Evolutionary conservation across 208 protist species (phyloP).

Genomic region (Spironucleus salmonicida): DNA sequence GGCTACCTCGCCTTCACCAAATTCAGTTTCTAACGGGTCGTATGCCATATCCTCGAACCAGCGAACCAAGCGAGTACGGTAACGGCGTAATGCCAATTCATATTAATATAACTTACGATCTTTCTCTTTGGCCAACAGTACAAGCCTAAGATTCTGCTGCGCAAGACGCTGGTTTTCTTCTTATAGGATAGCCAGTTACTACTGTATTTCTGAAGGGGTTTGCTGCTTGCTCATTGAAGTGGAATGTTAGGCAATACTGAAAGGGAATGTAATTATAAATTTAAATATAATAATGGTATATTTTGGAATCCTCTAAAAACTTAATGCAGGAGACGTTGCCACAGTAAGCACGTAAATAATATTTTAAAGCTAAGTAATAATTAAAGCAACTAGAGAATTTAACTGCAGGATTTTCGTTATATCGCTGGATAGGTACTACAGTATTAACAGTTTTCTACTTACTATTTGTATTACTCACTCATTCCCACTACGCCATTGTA

Average conservation of each 20-base stretch:
- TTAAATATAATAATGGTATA: too few species aligned
- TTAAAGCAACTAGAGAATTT: too few species aligned
- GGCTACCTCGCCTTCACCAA: not conserved
- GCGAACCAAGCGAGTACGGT: slow-evolving; percentile 5
- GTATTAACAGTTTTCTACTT: not conserved
- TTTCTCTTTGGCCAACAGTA: slow-evolving; percentile 13
- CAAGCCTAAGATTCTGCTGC: slow-evolving; percentile 13
- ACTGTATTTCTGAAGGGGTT: too few species aligned
- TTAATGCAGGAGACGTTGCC: too few species aligned
- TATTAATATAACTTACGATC: not conserved
- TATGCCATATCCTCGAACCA: slow-evolving; percentile 30
- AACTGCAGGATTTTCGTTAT: too few species aligned
- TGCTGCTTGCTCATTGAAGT: too few species aligned
- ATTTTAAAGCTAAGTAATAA: too few species aligned
- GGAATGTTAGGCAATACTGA: too few species aligned
- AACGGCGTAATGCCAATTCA: not conserved
- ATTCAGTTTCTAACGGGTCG: slow-evolving; percentile 6
- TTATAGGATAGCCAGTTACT: too few species aligned
- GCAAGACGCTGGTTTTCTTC: not conserved
- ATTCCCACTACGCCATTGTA: not conserved
- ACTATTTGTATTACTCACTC: not conserved
- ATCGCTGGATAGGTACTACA: not conserved
- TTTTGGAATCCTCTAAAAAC: too few species aligned
- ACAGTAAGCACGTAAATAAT: too few species aligned
- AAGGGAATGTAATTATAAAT: too few species aligned